Evolutionary conservation across 148 eudicot species (phyloP), one percentile per base, ranked within the genome.

Genomic region (Rhododendron vialii): DNA sequence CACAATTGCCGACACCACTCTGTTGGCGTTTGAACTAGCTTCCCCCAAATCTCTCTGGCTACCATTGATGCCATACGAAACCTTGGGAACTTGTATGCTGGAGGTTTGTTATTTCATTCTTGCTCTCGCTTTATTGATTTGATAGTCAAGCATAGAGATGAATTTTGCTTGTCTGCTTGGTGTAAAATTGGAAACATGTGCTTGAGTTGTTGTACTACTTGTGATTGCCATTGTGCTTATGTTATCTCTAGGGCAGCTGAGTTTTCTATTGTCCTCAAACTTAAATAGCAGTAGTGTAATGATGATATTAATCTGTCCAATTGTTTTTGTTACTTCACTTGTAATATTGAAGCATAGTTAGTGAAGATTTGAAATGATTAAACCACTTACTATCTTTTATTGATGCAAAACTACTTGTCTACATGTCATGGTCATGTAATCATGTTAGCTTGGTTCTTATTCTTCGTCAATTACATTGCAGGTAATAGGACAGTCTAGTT

Each of bases 1-100:
- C 86, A 86, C 98, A 53, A 91, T 96, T 88, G 99, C 99, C 2
- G 99, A 95, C 84, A 96, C 95, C 55, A 88, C 94, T 51, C 91
- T 96, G 71, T 87, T 95, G 87, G 98, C 99, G 36, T 94, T 95
- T 90, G 99, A 38, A 96, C 98, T 83, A 96, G 99, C 90, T 96
- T 96, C 84, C 99, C 99, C 14, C 99, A 95, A 87, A 95, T 95
- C 35, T 96, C 98, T 85, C 89, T 95, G 87, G 98, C 99, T 8
- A 96, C 95, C 57, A 94, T 96, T 84, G 99, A 96, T 86, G 93
- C 98, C 45, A 89, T 96, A 83, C 91, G 92, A 26, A 96, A 94
- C 86, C 84, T 96, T 73, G 98, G 99, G 45, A 83, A 86, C 76
- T 89, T 92, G 86, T 91, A 95, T 92, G 99, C 98, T 87, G 99